Conservation (phyloP, 2,329 filamentous ascomycete species). For the Hymenotorrendiella dingleyae region DNA sequence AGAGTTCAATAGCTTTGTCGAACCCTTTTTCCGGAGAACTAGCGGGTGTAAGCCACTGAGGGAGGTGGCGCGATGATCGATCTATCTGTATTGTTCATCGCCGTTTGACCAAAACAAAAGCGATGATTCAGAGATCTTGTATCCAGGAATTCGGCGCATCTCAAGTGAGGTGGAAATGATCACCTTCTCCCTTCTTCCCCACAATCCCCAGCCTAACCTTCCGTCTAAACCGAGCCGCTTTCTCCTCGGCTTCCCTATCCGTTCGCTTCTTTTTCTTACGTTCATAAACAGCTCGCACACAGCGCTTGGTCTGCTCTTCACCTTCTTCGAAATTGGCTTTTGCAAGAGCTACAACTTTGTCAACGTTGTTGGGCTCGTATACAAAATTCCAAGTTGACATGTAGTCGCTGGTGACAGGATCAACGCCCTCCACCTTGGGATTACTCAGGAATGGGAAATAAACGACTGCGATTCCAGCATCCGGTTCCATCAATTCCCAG, state of each 20-base stretch:
- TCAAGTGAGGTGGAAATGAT: conserved; percentile 56
- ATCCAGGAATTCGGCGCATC: background rate
- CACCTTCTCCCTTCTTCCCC: conserved; percentile 54
- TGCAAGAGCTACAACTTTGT: conserved; percentile 75
- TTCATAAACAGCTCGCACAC: conserved; percentile 86
- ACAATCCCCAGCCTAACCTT: conserved; percentile 44
- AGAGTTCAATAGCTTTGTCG: too few relatives aligned
- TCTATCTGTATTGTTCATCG: too few relatives aligned
- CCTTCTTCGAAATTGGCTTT: conserved; percentile 84
- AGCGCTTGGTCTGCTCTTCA: conserved; percentile 67
- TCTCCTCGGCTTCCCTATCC: conserved; percentile 40
- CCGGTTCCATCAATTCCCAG: conserved; percentile 65
- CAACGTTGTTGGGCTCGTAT: conserved; percentile 85
- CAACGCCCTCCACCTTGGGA: conserved; percentile 70
- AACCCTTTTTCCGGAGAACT: too few relatives aligned
- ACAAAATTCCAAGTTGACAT: conserved; percentile 98
- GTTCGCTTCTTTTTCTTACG: conserved; percentile 70
- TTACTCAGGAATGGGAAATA: conserved; percentile 91
- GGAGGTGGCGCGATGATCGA: too few relatives aligned
- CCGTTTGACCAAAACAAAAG: background rate
- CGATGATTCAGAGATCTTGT: background rate
- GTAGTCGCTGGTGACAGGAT: conserved; percentile 77
- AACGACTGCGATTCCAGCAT: conserved; percentile 81
- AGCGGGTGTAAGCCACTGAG: conserved; percentile 7
- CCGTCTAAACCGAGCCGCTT: conserved; percentile 38